These are phyloP conservation scores for Cyberlindnera xishuangbannaensis DNA, from an alignment of 805 yeast species.

Conservation along the genomic window DNA sequence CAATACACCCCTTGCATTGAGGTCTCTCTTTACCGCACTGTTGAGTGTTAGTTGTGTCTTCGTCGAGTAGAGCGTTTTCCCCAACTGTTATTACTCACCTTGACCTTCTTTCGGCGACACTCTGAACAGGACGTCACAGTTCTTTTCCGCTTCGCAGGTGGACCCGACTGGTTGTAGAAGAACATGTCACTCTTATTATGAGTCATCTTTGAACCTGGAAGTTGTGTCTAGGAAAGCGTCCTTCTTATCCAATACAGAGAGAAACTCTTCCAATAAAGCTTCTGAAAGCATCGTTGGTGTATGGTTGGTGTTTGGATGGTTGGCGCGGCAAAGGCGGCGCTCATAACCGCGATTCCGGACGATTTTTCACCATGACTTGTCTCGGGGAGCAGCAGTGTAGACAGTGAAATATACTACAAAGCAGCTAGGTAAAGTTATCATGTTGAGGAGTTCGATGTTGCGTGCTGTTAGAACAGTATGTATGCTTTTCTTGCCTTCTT, in stretches of 20 bases:
- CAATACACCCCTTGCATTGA: conserved; percentile 45
- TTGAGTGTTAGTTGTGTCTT: conserved; percentile 2
- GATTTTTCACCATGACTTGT: too few species aligned
- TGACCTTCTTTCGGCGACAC: conserved; percentile 23
- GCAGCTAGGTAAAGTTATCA: too few species aligned
- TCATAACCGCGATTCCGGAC: too few species aligned
- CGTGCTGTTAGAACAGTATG: conserved; percentile 29
- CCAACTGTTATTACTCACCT: conserved; percentile 7
- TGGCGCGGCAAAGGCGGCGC: too few species aligned
- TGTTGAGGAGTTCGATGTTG: conserved; percentile 20
- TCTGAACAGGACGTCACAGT: conserved; percentile 22
- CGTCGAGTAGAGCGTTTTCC: too few species aligned
- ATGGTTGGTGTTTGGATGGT: not conserved
- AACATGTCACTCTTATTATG: not conserved
- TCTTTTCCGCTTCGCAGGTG: conserved; percentile 21
- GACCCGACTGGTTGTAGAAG: conserved; percentile 11
- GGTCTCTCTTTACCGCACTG: conserved; percentile 44
- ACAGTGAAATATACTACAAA: too few species aligned
- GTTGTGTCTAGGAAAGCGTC: too few species aligned
- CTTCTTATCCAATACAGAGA: too few species aligned
- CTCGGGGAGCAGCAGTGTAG: too few species aligned
- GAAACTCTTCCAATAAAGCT: too few species aligned
- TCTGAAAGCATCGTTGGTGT: not conserved
- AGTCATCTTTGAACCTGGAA: too few species aligned
- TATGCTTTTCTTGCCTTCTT: conserved; percentile 4